Evolutionary conservation across 169 alveolate genomes (phyloP), one percentile per base, ranked within the genome.

Genomic region (Eimeria maxima): DNA sequence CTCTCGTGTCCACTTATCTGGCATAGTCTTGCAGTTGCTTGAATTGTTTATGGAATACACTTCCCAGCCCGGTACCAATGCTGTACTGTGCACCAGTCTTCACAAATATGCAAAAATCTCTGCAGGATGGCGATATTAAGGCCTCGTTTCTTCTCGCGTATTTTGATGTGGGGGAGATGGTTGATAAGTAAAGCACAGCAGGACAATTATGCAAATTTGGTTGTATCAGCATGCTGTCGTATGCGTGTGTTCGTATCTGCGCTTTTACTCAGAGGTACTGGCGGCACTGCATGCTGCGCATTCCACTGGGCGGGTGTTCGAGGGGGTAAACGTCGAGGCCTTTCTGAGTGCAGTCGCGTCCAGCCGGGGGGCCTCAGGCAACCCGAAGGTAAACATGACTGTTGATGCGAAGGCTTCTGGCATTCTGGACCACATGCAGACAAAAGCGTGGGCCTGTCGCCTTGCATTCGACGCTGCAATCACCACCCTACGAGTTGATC

Each of bases 401-500:
- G 55, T 89, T 50, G 94, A 95, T 53, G 95, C 95, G 22, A 73
- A 86, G 86, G 95, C 67, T 1, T 71, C 90, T 78, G 50, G 97
- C 67, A 96, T 98, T 50, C 96, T 95, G 88, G 99, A 99, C 96
- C 99, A 99, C 97, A 96, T 98, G 96, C 98, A 97, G 95, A 98
- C 99, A 76, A 99, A 99, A 97, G 96, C 97, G 94, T 99, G 99
- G 99, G 99, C 99, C 42, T 97, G 99, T 93, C 99, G 98, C 87
- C 98, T 99, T 57, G 99, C 99, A 53, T 97, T 98, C 78, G 99
- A 99, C 95, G 99, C 99, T 24, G 99, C 99, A 8, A 97, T 99
- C 95, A 99, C 99, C 14, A 98, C 99, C 69, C 98, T 99, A 11
- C 98, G 99, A 95, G 99, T 99, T 53, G 99, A 99, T 97, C 99